Evolutionary conservation across 352 stramenopile species (phyloP).

Genomic region (Globisporangium nagaii): DNA sequence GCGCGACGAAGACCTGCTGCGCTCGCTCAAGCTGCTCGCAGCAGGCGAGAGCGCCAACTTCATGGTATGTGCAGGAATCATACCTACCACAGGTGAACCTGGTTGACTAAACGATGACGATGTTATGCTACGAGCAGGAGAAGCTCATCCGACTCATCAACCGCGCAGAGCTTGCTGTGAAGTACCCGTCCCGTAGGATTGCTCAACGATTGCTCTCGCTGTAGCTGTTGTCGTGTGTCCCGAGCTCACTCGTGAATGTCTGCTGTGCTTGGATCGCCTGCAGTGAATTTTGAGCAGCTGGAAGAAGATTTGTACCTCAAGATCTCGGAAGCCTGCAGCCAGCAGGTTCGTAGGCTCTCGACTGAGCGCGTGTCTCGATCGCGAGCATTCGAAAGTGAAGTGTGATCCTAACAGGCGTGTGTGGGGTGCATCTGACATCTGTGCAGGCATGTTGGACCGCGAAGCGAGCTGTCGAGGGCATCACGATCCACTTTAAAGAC

Average conservation of each 20-base stretch:
- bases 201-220: no score
- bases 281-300: constrained; percentile 82
- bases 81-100: no score
- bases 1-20: constrained; percentile 73
- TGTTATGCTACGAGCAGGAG: constrained; percentile 31
- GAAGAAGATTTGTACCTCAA: constrained; percentile 78
- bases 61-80: no score
- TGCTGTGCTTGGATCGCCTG: background rate
- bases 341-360: constrained; percentile 27
- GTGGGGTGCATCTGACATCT: background rate
- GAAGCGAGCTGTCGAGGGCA: constrained; percentile 69
- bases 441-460: constrained; percentile 60
- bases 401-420: background rate
- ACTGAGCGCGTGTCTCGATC: background rate
- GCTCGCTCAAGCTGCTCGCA: constrained; percentile 59
- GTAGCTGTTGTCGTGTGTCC: constrained; percentile 1
- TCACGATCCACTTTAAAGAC: constrained; percentile 77
- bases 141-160: constrained; percentile 83
- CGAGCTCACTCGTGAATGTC: background rate
- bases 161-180: constrained; percentile 74
- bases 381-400: no score
- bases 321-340: constrained; percentile 48
- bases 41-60: constrained; percentile 72
- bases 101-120: no score
- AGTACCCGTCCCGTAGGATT: constrained; percentile 49